phyloP scores from a whole-genome alignment of 2,329 filamentous ascomycete genomes.

The Fusarium subtropicale region DNA sequence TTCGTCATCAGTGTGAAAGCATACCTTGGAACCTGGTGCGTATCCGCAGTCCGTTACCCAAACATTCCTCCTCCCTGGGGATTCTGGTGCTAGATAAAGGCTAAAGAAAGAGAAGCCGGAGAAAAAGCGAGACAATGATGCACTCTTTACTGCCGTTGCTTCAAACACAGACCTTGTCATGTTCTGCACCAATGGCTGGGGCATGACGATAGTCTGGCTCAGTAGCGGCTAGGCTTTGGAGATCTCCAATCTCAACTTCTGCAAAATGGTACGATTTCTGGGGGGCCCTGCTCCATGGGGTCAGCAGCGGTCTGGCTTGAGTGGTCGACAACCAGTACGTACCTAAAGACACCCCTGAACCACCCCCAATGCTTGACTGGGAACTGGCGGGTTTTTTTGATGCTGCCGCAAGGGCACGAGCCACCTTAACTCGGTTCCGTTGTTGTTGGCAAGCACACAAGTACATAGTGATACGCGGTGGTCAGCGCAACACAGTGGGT shows the following conservation, averaged over 20 bases:
- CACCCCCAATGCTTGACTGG: constrained; percentile 38
- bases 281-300: constrained; percentile 40
- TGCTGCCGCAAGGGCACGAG: constrained; percentile 17
- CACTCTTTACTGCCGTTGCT: constrained; percentile 31
- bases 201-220: constrained; percentile 42
- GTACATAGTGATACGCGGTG: background rate
- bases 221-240: constrained; percentile 46
- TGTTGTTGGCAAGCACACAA: constrained; percentile 3
- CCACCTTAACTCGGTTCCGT: constrained; percentile 14
- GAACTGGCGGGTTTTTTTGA: constrained; percentile 23
- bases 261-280: constrained; percentile 47
- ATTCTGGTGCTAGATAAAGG: constrained; percentile 1
- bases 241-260: constrained; percentile 48
- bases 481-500: constrained; percentile 7
- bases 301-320: constrained; percentile 42
- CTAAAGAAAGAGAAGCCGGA: constrained; percentile 17
- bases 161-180: constrained; percentile 32
- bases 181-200: constrained; percentile 42
- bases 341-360: constrained; percentile 35
- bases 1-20: constrained; percentile 7
- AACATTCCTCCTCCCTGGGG: constrained; percentile 9
- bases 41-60: constrained; percentile 3
- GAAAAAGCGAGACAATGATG: constrained; percentile 33
- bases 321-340: constrained; percentile 34
- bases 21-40: background rate